Conservation (phyloP, 257 asterid genomes). For the Nemophila menziesii region DNA sequence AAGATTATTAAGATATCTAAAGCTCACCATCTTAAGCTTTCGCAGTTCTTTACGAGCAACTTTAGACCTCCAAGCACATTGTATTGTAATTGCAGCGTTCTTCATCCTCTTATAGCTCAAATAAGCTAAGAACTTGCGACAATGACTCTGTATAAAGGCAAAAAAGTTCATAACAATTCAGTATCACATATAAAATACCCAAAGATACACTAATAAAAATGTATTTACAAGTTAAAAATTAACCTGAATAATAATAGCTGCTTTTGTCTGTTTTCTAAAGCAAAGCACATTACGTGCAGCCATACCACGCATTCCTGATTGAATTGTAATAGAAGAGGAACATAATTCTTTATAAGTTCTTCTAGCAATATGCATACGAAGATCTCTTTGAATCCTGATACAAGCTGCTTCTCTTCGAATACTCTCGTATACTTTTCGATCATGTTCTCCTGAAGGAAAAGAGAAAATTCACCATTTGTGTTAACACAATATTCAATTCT, state of each 20-base stretch:
- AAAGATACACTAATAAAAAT: too few relatives aligned
- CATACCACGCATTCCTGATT: conserved; percentile 95
- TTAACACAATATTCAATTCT: conserved; percentile 1
- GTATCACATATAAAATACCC: not conserved
- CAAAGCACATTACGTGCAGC: conserved; percentile 86
- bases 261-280: conserved; percentile 65
- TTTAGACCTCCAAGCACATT: conserved; percentile 88
- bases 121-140: conserved; percentile 68
- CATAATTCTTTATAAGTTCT: conserved; percentile 60
- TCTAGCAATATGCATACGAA: conserved; percentile 79
- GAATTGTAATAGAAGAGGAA: conserved; percentile 66
- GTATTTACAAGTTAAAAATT: not conserved
- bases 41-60: conserved; percentile 87
- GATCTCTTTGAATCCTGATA: conserved; percentile 59
- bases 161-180: not conserved
- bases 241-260: conserved; percentile 85
- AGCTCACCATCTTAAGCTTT: conserved; percentile 68
- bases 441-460: conserved; percentile 62
- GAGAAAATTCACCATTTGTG: conserved; percentile 11
- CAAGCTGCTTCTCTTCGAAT: conserved; percentile 77
- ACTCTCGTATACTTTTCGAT: conserved; percentile 57
- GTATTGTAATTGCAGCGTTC: conserved; percentile 76
- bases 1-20: conserved; percentile 12
- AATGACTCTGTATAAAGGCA: conserved; percentile 61
- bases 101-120: conserved; percentile 44